These are phyloP conservation scores for Avicennia marina DNA, from an alignment of 257 asterid genomes.

Conservation along the genomic window DNA sequence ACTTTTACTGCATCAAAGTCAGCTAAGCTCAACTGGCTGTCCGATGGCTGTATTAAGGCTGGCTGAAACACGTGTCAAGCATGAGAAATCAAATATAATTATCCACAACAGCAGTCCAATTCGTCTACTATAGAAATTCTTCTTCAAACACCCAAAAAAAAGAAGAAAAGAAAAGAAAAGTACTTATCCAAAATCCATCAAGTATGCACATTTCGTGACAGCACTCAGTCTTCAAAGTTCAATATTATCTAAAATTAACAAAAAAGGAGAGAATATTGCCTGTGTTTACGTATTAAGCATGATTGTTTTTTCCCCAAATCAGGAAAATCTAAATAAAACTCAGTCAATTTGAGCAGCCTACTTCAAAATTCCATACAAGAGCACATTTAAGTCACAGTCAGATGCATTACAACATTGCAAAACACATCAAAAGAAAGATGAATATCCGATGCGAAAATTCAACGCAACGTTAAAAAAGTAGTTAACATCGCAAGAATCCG, in stretches of 20 bases:
- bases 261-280: slow-evolving; percentile 2
- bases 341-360: not conserved
- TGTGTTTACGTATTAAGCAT: slow-evolving; percentile 3
- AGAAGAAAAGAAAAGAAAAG: not conserved
- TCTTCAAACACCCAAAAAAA: not conserved
- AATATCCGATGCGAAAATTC: not conserved
- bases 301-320: slow-evolving; percentile 3
- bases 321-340: not conserved
- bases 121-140: not conserved
- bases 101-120: not conserved
- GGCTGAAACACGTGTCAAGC: slow-evolving; percentile 62
- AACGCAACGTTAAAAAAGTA: not conserved
- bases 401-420: not conserved
- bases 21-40: slow-evolving; percentile 89
- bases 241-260: not conserved
- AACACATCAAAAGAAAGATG: not conserved
- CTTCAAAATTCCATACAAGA: not conserved
- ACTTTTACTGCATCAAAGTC: slow-evolving; percentile 93
- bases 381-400: not conserved
- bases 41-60: slow-evolving; percentile 73
- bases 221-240: not conserved
- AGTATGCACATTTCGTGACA: slow-evolving; percentile 9
- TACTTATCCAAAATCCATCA: not conserved
- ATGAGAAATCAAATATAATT: not conserved
- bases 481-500: slow-evolving; percentile 3